Base-by-base conservation (phyloP, 371 early-diverging fungal genomes). In the Lichtheimia ornata region DNA sequence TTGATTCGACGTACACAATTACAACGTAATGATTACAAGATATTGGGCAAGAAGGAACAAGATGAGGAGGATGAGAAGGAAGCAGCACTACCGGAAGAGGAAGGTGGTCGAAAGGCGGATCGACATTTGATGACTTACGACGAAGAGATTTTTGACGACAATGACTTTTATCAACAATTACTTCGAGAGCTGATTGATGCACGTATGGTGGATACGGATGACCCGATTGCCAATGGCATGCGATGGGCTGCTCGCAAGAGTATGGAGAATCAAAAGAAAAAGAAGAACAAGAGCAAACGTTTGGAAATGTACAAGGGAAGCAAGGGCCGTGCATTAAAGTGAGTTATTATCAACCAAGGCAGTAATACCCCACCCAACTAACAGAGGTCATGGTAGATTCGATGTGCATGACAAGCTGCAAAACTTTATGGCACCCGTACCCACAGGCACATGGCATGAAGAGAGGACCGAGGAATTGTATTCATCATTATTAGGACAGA, bases 351-450 rank as follows among this genome's bases (percentile, higher is more conserved):
- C 15, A 15, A 18, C 5, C 47, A 60, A 18, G 13, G 42, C 44
- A 22, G 20, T 40, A 35, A 35, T 2, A 35, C 11, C 0, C 5
- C 5, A 11, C 1, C 35, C 35, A 6, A 35, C 35, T 35, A 6
- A 35, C 40, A 49, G 9, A 14, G 35, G 12, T 15, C 11, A 9
- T 20, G 47, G 50, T 72, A 84, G 88, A 71, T 97, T 92, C 70
- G 90, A 96, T 64, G 92, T 94, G 4, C 95, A 96, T 70, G 97
- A 96, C 64, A 97, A 96, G 66, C 72, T 97, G 18, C 91, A 90
- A 69, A 94, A 93, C 70, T 97, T 96, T 72, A 97, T 97, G 97
- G 93, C 92, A 5, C 94, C 98, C 35, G 81, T 92, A 58, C 93
- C 95, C 24, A 66, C 83, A 22, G 93, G 92, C 15, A 79, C 85